Conservation (phyloP, 75 land plant genomes). For the Cunninghamia lanceolata region DNA sequence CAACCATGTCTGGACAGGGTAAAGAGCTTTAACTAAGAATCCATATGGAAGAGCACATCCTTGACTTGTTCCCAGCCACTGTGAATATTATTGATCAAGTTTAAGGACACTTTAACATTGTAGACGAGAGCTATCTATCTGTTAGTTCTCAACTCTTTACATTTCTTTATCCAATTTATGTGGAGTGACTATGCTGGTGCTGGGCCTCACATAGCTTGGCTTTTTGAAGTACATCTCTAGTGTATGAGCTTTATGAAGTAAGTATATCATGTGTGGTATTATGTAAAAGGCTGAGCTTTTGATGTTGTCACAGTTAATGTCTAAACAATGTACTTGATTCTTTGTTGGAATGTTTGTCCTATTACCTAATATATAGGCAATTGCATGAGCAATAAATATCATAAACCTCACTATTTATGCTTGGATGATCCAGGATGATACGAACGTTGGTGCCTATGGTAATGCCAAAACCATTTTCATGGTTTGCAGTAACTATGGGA, state of each 20-base stretch:
- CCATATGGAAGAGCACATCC: background rate
- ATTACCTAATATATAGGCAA: too few relatives aligned
- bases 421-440: too few relatives aligned
- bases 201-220: background rate
- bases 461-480: too few relatives aligned
- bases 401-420: too few relatives aligned
- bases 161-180: background rate
- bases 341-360: too few relatives aligned
- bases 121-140: background rate
- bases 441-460: too few relatives aligned
- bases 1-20: background rate
- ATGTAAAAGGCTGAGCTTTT: too few relatives aligned
- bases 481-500: too few relatives aligned
- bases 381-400: too few relatives aligned
- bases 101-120: background rate
- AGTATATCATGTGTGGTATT: too few relatives aligned
- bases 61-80: background rate
- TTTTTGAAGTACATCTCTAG: background rate
- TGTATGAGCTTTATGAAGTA: background rate
- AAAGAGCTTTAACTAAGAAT: background rate
- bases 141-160: background rate
- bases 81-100: background rate
- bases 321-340: too few relatives aligned
- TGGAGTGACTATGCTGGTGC: background rate
- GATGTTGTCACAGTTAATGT: too few relatives aligned